Conservation (phyloP, 1,139 yeast genomes). For the Saccharomyces hybrid region DNA sequence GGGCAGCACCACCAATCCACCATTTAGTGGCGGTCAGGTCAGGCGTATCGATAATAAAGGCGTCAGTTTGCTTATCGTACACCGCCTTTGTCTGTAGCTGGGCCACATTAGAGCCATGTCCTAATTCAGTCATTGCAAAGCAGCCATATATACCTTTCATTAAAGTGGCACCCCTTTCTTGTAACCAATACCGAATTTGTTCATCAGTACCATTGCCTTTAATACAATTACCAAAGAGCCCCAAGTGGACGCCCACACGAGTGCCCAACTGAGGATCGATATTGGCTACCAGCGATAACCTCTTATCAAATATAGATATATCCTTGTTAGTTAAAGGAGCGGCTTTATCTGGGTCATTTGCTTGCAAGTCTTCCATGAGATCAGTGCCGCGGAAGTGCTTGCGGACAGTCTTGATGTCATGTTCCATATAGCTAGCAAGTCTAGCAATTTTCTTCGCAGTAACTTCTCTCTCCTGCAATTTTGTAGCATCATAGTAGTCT, state of each 20-base stretch:
- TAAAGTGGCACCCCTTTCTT: conserved; percentile 59
- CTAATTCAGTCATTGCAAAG: conserved; percentile 91
- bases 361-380: conserved; percentile 23
- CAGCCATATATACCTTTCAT: conserved; percentile 75
- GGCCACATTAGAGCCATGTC: conserved; percentile 91
- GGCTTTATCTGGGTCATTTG: conserved; percentile 9
- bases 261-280: conserved; percentile 59
- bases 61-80: conserved; percentile 56
- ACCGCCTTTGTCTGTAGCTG: conserved; percentile 87
- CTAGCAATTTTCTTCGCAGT: conserved; percentile 47
- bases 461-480: conserved; percentile 43
- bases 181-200: conserved; percentile 62
- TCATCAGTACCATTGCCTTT: conserved; percentile 65
- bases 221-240: conserved; percentile 60
- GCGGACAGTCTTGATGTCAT: conserved; percentile 33
- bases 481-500: conserved; percentile 47
- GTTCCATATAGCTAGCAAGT: conserved; percentile 44
- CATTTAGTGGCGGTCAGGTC: conserved; percentile 89
- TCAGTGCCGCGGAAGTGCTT: conserved; percentile 20
- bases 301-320: conserved; percentile 36
- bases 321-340: conserved; percentile 25
- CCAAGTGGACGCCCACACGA: conserved; percentile 63
- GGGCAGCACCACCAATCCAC: conserved; percentile 99
- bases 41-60: conserved; percentile 76
- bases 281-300: conserved; percentile 38